Evolutionary conservation across 305 asterid species (phyloP), one percentile per base, ranked within the genome.

Genomic region (Striga hermonthica): DNA sequence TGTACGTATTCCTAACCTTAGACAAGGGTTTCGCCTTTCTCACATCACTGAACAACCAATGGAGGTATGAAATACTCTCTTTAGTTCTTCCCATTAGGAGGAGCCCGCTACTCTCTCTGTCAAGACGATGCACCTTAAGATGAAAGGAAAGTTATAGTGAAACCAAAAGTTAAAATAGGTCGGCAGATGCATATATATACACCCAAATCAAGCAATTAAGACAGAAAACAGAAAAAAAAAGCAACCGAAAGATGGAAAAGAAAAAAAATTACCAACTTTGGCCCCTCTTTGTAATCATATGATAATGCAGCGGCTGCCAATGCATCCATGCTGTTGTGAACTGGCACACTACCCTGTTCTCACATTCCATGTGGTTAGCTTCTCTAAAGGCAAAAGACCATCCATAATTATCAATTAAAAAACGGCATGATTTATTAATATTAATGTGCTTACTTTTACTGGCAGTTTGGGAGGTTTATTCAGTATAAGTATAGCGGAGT

Each of bases 251-350:
- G 60, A 43, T 5, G 44, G 44, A 34, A 8, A 54, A 54, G 12
- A 52, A 52, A 4, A 34, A 62, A 45, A 56, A 87, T 74, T 78
- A 89, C 98, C 93, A 92, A 71, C 80, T 90, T 92, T 31, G 98
- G 98, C 62, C 98, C 96, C 71, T 87, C 96, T 5, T 84, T 83
- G 54, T 84, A 89, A 72, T 89, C 88, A 71, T 82, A 92, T 13
- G 91, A 84, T 64, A 92, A 82, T 56, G 98, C 88, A 36, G 93
- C 95, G 62, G 98, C 96, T 64, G 98, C 98, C 89, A 92, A 85
- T 62, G 96, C 95, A 69, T 92, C 98, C 96, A 92, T 86, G 86
- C 97, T 86, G 82, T 92, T 92, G 74, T 89, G 94, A 86, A 92
- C 82, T 3, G 96, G 72, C 72, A 86, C 72, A 60, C 70, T 76